Percentiles rank a stretch among this genome's conserved stretches.
phyloP scores from a whole-genome alignment of 495 filamentous ascomycete genomes.

The Letharia lupina region DNA sequence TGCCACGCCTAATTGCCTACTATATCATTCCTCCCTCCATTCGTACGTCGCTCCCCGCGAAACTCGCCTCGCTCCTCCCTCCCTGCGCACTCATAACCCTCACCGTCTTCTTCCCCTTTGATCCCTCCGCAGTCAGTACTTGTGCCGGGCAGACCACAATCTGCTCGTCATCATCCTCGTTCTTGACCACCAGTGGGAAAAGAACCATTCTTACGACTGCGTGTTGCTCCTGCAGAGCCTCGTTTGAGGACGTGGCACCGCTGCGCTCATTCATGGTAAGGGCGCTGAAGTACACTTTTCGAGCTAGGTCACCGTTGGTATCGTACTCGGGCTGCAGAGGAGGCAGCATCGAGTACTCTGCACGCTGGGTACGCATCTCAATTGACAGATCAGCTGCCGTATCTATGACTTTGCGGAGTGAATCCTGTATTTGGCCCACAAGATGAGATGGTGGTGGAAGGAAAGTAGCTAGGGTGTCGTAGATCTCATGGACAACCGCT shows the following conservation, averaged over 20 bases:
- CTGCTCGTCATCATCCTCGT: slow-evolving; percentile 87
- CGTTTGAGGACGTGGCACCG: slow-evolving; percentile 57
- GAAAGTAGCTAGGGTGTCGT: slow-evolving; percentile 64
- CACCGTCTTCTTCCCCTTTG: slow-evolving; percentile 38
- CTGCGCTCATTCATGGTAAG: slow-evolving; percentile 87
- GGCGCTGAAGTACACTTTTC: slow-evolving; percentile 79
- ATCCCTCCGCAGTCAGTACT: slow-evolving; percentile 58
- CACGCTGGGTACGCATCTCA: slow-evolving; percentile 92
- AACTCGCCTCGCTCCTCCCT: slow-evolving; percentile 36
- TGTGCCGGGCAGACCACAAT: slow-evolving; percentile 90
- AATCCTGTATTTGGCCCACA: slow-evolving; percentile 62
- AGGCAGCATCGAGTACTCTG: slow-evolving; percentile 95
- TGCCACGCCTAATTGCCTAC: slow-evolving; percentile 37
- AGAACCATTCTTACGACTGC: slow-evolving; percentile 81
- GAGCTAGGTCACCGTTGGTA: slow-evolving; percentile 75
- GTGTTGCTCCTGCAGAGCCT: slow-evolving; percentile 64
- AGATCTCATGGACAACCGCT: slow-evolving; percentile 78
- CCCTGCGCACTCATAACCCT: slow-evolving; percentile 37
- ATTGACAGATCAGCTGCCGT: slow-evolving; percentile 80
- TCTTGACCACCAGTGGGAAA: slow-evolving; percentile 90
- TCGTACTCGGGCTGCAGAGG: slow-evolving; percentile 94
- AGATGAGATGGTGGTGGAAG: slow-evolving; percentile 75
- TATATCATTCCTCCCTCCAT: slow-evolving; percentile 43
- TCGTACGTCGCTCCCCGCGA: slow-evolving; percentile 42
- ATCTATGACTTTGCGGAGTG: slow-evolving; percentile 72